Percentiles rank a stretch among this genome's conserved stretches.
Evolutionary conservation across 257 asterid genomes (phyloP).

Genomic region (Handroanthus guayacan): DNA sequence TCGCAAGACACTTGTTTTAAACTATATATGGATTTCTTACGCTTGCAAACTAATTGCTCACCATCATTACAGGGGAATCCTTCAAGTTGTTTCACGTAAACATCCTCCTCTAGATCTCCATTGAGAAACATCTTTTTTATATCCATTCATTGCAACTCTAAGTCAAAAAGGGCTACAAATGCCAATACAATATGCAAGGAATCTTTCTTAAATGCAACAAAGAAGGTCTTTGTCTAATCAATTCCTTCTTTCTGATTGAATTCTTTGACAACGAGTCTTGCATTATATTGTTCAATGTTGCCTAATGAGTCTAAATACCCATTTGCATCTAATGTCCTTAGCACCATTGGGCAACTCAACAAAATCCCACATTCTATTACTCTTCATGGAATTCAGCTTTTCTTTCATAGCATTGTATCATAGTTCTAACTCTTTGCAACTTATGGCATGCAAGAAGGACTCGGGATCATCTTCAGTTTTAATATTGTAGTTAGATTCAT

Average conservation of each 20-base stretch:
- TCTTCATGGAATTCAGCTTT: too few species aligned
- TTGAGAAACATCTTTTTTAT: too few species aligned
- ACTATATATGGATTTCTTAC: background rate
- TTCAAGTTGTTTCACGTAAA: too few species aligned
- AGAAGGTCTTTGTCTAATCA: background rate
- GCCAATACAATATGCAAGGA: too few species aligned
- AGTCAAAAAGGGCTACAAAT: too few species aligned
- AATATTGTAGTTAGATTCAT: background rate
- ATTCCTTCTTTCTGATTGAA: conserved; percentile 13
- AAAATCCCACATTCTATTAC: conserved; percentile 9
- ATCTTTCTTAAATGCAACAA: background rate
- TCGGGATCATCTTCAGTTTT: background rate
- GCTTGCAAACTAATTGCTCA: too few species aligned
- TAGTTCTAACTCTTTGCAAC: too few species aligned
- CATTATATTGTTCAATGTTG: conserved; percentile 3
- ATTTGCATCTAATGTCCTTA: background rate
- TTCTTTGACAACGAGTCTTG: background rate
- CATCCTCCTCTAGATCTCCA: too few species aligned
- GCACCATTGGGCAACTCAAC: conserved; percentile 1
- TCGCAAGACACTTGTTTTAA: background rate
- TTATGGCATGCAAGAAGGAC: background rate
- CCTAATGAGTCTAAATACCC: background rate
- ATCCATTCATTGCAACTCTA: too few species aligned
- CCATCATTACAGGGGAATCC: too few species aligned
- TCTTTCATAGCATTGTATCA: too few species aligned